These are phyloP conservation scores for Nothophoma quercina DNA, from an alignment of 2,329 filamentous ascomycete species.

Conservation along the genomic window DNA sequence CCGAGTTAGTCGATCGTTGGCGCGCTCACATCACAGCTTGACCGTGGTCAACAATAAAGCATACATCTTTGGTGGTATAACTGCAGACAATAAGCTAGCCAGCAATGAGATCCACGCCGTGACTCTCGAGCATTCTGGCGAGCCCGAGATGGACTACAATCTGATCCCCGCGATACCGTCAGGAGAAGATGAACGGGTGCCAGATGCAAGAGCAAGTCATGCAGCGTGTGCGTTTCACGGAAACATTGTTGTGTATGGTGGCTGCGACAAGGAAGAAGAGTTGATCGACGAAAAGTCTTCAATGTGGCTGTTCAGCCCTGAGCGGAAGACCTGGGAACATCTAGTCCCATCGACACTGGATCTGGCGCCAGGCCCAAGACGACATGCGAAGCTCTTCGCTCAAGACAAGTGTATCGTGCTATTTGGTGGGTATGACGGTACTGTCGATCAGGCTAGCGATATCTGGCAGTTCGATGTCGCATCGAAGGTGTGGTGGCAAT, in stretches of 20 bases:
- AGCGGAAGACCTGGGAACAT: conserved; percentile 37
- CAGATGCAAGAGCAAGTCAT: conserved; percentile 48
- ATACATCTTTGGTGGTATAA: conserved; percentile 55
- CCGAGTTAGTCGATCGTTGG: conserved; percentile 35
- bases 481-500: conserved; percentile 31
- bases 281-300: conserved; percentile 47
- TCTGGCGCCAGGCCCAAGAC: conserved; percentile 30
- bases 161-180: conserved; percentile 52
- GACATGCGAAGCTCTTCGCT: conserved; percentile 31
- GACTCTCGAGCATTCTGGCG: conserved; percentile 42
- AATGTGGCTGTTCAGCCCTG: conserved; percentile 53
- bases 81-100: conserved; percentile 44
- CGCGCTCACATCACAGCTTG: conserved; percentile 50
- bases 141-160: conserved; percentile 50
- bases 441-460: conserved; percentile 34
- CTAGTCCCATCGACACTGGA: conserved; percentile 23
- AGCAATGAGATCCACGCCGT: conserved; percentile 54
- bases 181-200: conserved; percentile 40
- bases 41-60: conserved; percentile 53
- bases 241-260: conserved; percentile 52
- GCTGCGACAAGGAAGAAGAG: conserved; percentile 39
- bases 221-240: conserved; percentile 51
- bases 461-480: conserved; percentile 37
- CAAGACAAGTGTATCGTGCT: conserved; percentile 30
- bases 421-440: conserved; percentile 37